Evolutionary conservation across 2,329 filamentous ascomycete species (phyloP).

Genomic region (Acrocalymma vagum): DNA sequence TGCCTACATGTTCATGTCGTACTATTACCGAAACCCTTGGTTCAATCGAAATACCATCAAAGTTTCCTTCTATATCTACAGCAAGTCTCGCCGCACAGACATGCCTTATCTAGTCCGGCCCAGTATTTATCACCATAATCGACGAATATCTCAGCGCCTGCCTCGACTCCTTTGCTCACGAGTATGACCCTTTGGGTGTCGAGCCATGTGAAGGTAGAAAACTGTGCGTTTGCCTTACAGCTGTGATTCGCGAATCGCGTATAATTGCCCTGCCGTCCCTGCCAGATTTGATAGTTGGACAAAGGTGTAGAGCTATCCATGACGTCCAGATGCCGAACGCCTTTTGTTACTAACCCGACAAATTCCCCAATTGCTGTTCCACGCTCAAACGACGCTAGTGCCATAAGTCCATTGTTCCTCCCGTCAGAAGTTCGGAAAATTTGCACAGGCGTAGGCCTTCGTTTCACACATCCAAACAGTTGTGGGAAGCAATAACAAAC

Average conservation of each 20-base stretch:
- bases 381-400: constrained; percentile 58
- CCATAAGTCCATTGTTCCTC: constrained; percentile 63
- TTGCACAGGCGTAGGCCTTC: constrained; percentile 57
- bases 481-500: constrained; percentile 63
- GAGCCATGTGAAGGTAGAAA: constrained; percentile 65
- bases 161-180: constrained; percentile 63
- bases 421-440: constrained; percentile 62
- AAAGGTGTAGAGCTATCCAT: constrained; percentile 63
- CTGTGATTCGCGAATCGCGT: constrained; percentile 68
- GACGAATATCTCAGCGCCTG: constrained; percentile 64
- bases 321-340: constrained; percentile 61
- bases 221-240: constrained; percentile 66
- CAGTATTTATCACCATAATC: constrained; percentile 68
- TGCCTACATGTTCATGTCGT: too few relatives aligned
- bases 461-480: constrained; percentile 58
- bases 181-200: constrained; percentile 64
- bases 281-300: constrained; percentile 66
- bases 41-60: too few relatives aligned
- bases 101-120: constrained; percentile 63
- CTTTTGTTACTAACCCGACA: constrained; percentile 63
- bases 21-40: too few relatives aligned
- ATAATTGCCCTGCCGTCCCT: constrained; percentile 64
- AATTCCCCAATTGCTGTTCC: constrained; percentile 65
- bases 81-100: constrained; percentile 62
- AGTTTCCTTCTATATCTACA: constrained; percentile 56